Evolutionary conservation across 2,329 filamentous ascomycete species (phyloP), one percentile per base, ranked within the genome.

Genomic region (Periconia sp.): DNA sequence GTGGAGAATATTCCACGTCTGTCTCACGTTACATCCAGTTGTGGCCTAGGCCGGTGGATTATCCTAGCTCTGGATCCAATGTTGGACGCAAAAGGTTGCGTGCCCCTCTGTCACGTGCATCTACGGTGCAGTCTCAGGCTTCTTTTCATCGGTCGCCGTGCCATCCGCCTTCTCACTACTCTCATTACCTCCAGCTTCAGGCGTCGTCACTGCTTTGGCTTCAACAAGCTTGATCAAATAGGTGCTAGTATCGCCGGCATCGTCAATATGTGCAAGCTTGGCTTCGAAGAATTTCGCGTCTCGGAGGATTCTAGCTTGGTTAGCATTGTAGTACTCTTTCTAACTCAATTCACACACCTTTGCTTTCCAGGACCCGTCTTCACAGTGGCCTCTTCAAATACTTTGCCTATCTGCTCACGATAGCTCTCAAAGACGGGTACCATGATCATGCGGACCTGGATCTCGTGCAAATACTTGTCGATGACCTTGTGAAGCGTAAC

Each of bases 361-460:
- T 87, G 81, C 63, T 88, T 86, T 3, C 90, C 91, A 48, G 77
- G 76, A 59, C 85, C 82, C 7, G 85, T 91, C 72, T 82, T 85
- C 19, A 91, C 79, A 27, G 80, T 77, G 19, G 87, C 83, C 41
- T 85, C 85, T 42, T 81, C 77, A 61, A 94, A 87, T 11, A 88
- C 88, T 59, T 82, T 83, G 17, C 88, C 86, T 71, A 94, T 87
- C 65, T 93, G 89, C 52, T 90, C 87, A 65, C 85, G 86, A 72
- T 96, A 96, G 70, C 85, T 91, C 37, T 82, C 79, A 72, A 95
- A 95, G 1, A 97, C 91, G 1, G 90, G 89, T 18, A 81, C 78
- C 90, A 96, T 96, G 65, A 97, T 96, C 76, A 90, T 85, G 50
- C 83, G 81, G 1, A 96, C 87, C 1, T 88, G 87, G 50, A 83